phyloP scores from a whole-genome alignment of 2,329 filamentous ascomycete species.

The Pseudopithomyces chartarum region DNA sequence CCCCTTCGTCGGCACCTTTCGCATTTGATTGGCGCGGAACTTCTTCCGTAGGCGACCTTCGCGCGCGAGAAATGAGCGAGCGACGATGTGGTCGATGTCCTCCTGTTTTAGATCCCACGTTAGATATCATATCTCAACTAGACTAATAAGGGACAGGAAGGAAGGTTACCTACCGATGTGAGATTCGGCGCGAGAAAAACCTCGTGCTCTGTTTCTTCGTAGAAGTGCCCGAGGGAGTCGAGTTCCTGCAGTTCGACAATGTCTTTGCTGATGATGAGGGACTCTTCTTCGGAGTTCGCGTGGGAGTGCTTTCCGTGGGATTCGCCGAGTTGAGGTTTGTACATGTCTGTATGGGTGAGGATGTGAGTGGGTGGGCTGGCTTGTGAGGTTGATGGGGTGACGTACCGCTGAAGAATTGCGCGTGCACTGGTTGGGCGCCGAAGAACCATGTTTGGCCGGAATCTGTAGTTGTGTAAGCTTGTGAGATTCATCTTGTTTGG shows the following conservation, averaged over 20 bases:
- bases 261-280: constrained; percentile 12
- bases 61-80: constrained; percentile 5
- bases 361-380: neutral
- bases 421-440: constrained; percentile 8
- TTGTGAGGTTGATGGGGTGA: neutral
- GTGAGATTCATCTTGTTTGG: neutral
- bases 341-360: constrained; percentile 2
- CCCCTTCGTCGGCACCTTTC: neutral
- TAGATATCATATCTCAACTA: too few relatives aligned
- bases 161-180: neutral
- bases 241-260: constrained; percentile 10
- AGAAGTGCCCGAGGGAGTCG: constrained; percentile 5
- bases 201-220: constrained; percentile 1
- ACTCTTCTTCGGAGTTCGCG: constrained; percentile 6
- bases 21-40: constrained; percentile 1
- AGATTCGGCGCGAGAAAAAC: constrained; percentile 6
- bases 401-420: constrained; percentile 12
- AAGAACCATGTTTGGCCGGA: constrained; percentile 8
- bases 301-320: neutral
- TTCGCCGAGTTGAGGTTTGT: constrained; percentile 8
- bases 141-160: too few relatives aligned
- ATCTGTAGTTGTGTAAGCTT: neutral
- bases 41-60: constrained; percentile 7
- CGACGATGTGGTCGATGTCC: constrained; percentile 10
- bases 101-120: neutral